Base-by-base conservation (phyloP, 228 moss, liverwort and hornwort species). In the Sphagnum magellanicum region DNA sequence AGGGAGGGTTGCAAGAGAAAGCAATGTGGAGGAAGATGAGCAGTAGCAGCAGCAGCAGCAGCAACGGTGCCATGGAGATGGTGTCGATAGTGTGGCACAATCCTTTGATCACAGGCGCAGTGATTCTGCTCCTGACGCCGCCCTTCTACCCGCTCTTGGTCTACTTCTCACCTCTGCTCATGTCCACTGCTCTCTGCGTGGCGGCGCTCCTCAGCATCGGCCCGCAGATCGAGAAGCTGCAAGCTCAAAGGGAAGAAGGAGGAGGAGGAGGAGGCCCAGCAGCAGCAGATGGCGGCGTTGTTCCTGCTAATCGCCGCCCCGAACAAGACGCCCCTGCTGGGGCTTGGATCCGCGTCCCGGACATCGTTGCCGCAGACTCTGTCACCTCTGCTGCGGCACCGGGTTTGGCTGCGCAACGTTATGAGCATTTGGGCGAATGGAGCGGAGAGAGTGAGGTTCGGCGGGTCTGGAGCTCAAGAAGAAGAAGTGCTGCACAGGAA, bases 91-190 rank as follows among this genome's bases (percentile, higher is more conserved):
- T 85, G 70, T 95, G 92, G 92, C 79, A 95, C 73, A 79, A 95
- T 67, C 95, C 92, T 16, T 55, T 95, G n/a, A 79, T 83, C 8
- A 90, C 89, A 46, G 90, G 90, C 48, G 48, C 81, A 61, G 59
- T 87, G 5, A 75, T 83, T 4, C 75, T 95, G 70, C 68, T 90
- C 69, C 87, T 90, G 67, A 92, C 92, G 15, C 87, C 95, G 10
- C 90, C 95, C 6, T 73, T 95, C 67, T 92, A 92, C 50, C 89
- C 90, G 4, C 64, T 95, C 67, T 68, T 95, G 57, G 87, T 95
- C 16, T 95, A 90, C 74, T 95, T 95, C 75, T 92, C 81, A 16
- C 95, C 95, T 60, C 80, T 95, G 17, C 80, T 95, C 72, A 89
- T 92, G 60, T 92, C 87, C n/a, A 95, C 95, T 0, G 87, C 87